Percentiles rank a stretch among this genome's conserved stretches.
Conservation (phyloP, 2,329 filamentous ascomycete species). For the Cryphonectria japonica region DNA sequence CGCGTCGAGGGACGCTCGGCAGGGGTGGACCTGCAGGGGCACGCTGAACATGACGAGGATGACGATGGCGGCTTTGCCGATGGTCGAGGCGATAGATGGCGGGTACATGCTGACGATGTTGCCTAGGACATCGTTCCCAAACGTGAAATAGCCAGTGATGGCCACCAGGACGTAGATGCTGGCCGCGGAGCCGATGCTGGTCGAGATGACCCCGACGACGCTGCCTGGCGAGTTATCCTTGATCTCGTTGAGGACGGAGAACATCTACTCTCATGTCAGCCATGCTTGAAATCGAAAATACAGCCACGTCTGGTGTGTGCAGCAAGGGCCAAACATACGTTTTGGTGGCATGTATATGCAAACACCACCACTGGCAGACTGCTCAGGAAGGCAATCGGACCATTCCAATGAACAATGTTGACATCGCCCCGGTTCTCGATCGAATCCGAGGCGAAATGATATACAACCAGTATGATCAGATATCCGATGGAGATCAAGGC, state of each 20-base stretch:
- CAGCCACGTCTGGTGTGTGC: background rate
- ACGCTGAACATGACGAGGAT: slow-evolving; percentile 96
- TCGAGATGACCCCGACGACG: slow-evolving; percentile 76
- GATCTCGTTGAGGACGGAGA: slow-evolving; percentile 96
- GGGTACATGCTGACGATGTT: slow-evolving; percentile 95
- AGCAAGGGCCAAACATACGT: slow-evolving; percentile 58
- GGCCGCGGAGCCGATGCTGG: slow-evolving; percentile 88
- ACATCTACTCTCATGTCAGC: slow-evolving; percentile 71
- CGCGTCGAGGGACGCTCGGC: slow-evolving; percentile 91
- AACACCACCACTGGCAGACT: slow-evolving; percentile 95
- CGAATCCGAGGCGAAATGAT: slow-evolving; percentile 85
- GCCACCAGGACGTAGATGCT: slow-evolving; percentile 88
- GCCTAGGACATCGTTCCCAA: slow-evolving; percentile 84
- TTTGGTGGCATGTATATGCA: slow-evolving; percentile 99
- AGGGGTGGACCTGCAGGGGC: slow-evolving; percentile 93
- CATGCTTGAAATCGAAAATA: background rate
- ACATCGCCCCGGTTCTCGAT: slow-evolving; percentile 73
- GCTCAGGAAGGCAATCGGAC: slow-evolving; percentile 76
- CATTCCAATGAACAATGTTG: slow-evolving; percentile 76
- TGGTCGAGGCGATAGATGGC: slow-evolving; percentile 80
- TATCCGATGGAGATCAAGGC: slow-evolving; percentile 94
- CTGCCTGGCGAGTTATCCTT: slow-evolving; percentile 77
- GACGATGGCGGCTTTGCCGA: slow-evolving; percentile 94
- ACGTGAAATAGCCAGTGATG: slow-evolving; percentile 93
- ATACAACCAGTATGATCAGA: slow-evolving; percentile 88